A percentile compares a stretch with the other conserved stretches of the same genome.
Conservation (phyloP, 2,329 filamentous ascomycete genomes). For the Mariannaea sp. region DNA sequence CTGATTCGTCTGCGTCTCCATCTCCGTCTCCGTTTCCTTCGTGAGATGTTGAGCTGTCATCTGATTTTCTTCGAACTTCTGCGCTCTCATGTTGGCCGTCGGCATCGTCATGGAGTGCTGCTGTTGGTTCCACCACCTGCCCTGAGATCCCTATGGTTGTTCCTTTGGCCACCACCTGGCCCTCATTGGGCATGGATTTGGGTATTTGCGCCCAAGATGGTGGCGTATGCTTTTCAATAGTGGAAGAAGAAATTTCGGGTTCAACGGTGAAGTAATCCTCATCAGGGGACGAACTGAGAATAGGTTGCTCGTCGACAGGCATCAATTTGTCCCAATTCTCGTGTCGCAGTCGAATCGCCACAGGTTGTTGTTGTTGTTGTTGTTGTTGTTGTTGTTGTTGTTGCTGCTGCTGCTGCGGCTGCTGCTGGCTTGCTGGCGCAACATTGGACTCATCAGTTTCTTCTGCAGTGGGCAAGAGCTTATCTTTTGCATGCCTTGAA, state of each 20-base stretch:
- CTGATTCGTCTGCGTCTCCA: slow-evolving; percentile 61
- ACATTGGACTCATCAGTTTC: slow-evolving; percentile 27
- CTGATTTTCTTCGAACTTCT: slow-evolving; percentile 45
- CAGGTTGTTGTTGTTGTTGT: too few relatives aligned
- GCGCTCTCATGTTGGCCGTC: slow-evolving; percentile 36
- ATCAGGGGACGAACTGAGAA: slow-evolving; percentile 30
- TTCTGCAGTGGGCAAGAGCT: slow-evolving; percentile 45
- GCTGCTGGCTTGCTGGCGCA: slow-evolving; percentile 13
- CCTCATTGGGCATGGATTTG: slow-evolving; percentile 20
- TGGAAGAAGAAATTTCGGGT: slow-evolving; percentile 10
- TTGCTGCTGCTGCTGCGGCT: too few relatives aligned
- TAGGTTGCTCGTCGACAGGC: slow-evolving; percentile 23
- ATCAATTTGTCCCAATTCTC: slow-evolving; percentile 20
- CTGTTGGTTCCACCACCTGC: slow-evolving; percentile 34
- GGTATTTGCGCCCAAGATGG: slow-evolving; percentile 26
- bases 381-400: too few relatives aligned
- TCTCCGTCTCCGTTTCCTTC: too few relatives aligned
- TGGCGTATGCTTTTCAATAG: slow-evolving; percentile 15
- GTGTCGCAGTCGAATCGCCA: slow-evolving; percentile 15
- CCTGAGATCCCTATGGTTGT: slow-evolving; percentile 28
- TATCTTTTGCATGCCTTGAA: slow-evolving; percentile 47
- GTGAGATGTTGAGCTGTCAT: slow-evolving; percentile 46
- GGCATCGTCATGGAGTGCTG: slow-evolving; percentile 29
- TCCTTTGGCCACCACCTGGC: slow-evolving; percentile 32
- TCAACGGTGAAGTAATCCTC: slow-evolving; percentile 35